Evolutionary conservation across 2,329 filamentous ascomycete species (phyloP).

Genomic region (Aspergillus pseudonomiae): DNA sequence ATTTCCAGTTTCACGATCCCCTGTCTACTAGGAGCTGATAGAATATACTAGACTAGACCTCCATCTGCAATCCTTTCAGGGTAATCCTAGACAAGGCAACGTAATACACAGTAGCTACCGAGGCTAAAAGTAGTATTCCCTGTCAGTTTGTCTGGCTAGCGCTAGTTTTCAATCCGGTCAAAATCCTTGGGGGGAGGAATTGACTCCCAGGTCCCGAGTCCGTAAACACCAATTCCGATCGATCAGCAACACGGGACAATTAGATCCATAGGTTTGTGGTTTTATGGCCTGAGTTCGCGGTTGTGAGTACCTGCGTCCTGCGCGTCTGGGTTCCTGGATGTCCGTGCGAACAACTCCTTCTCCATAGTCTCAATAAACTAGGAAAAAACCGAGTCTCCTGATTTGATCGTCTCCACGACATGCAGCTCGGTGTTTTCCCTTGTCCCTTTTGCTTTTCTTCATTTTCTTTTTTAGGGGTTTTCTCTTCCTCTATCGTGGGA

Average conservation of each 20-base stretch:
- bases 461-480: background rate
- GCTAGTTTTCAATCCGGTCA: background rate
- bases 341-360: conserved; percentile 4
- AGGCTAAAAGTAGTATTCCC: background rate
- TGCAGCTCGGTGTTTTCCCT: background rate
- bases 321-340: background rate
- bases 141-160: background rate
- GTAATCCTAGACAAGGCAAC: background rate
- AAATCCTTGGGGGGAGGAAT: background rate
- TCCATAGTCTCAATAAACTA: background rate
- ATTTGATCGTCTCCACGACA: conserved; percentile 10
- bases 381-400: conserved; percentile 6
- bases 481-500: background rate
- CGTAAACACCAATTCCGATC: conserved; percentile 3
- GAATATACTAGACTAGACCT: conserved; percentile 8
- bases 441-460: background rate
- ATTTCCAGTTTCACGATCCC: background rate
- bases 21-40: background rate
- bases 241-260: conserved; percentile 3
- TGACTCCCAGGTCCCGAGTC: background rate
- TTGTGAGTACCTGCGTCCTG: background rate
- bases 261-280: background rate
- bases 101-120: background rate
- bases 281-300: background rate
- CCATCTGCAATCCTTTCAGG: background rate